phyloP scores from a whole-genome alignment of 2,329 filamentous ascomycete genomes.

The Leptographium radiaticola region DNA sequence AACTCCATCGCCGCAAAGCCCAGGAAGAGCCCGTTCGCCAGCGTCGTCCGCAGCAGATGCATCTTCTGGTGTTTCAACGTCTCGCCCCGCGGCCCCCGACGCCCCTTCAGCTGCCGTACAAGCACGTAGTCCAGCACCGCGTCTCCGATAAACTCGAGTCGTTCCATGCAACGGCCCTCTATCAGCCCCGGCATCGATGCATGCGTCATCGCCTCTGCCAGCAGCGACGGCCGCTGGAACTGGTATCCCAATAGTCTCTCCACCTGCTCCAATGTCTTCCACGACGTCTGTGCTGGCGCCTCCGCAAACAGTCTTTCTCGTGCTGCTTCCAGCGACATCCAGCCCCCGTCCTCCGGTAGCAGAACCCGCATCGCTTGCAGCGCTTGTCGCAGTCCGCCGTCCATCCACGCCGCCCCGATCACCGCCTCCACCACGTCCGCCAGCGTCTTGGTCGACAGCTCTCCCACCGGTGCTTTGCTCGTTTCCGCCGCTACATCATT shows the following conservation, averaged over 20 bases:
- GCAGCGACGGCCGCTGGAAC: conserved; percentile 54
- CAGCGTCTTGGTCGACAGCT: conserved; percentile 61
- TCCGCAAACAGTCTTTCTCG: conserved; percentile 29
- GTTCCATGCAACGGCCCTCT: conserved; percentile 43
- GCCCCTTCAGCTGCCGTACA: conserved; percentile 22
- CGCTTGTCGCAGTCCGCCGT: conserved; percentile 53
- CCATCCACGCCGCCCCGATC: conserved; percentile 60
- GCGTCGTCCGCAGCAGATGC: conserved; percentile 60
- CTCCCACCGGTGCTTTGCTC: background rate
- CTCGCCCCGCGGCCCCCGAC: conserved; percentile 10
- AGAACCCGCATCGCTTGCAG: conserved; percentile 53
- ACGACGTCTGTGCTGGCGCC: conserved; percentile 24
- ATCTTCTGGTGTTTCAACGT: conserved; percentile 44
- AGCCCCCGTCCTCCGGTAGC: conserved; percentile 45
- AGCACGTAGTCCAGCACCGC: conserved; percentile 71
- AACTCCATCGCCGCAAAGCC: conserved; percentile 59
- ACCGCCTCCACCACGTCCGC: conserved; percentile 82
- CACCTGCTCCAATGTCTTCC: conserved; percentile 31
- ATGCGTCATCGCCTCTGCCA: conserved; percentile 74
- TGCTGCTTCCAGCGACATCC: conserved; percentile 31
- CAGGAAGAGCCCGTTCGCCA: conserved; percentile 72
- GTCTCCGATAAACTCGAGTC: conserved; percentile 82
- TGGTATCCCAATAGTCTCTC: conserved; percentile 57
- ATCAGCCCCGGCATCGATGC: conserved; percentile 39
- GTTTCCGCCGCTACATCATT: background rate